Conservation (phyloP, 225 moss, liverwort and hornwort genomes). For the Polytrichum formosum region DNA sequence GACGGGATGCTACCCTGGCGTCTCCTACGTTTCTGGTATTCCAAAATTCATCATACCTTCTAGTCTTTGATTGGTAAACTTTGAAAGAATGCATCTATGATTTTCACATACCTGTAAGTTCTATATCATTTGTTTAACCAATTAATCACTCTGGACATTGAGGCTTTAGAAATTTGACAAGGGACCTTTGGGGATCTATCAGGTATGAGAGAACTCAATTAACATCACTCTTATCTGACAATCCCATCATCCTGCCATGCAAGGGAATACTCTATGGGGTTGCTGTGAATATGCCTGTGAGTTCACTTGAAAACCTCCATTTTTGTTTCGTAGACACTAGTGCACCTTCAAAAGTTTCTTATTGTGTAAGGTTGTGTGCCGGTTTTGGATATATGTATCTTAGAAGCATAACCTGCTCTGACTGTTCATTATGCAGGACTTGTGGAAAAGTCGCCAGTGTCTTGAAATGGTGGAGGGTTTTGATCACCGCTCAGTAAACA, state of each 20-base stretch:
- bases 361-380: not conserved
- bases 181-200: not conserved
- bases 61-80: conserved; percentile 5
- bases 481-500: conserved; percentile 62
- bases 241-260: conserved; percentile 61
- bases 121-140: not conserved
- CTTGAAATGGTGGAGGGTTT: conserved; percentile 75
- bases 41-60: conserved; percentile 6
- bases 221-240: conserved; percentile 56
- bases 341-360: not conserved
- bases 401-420: not conserved
- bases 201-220: conserved; percentile 78
- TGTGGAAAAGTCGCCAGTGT: conserved; percentile 74
- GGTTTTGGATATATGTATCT: not conserved
- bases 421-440: conserved; percentile 38
- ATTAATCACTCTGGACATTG: not conserved
- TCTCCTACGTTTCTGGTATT: conserved; percentile 84
- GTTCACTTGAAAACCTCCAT: conserved; percentile 14
- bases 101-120: not conserved
- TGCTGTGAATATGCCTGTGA: conserved; percentile 70
- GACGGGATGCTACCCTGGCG: conserved; percentile 83
- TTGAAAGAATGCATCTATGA: not conserved
- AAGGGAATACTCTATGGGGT: conserved; percentile 68
- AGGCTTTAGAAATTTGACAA: conserved; percentile 5
- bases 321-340: not conserved